Evolutionary conservation across 2,329 filamentous ascomycete species (phyloP).

Genomic region (Monascus ruber): DNA sequence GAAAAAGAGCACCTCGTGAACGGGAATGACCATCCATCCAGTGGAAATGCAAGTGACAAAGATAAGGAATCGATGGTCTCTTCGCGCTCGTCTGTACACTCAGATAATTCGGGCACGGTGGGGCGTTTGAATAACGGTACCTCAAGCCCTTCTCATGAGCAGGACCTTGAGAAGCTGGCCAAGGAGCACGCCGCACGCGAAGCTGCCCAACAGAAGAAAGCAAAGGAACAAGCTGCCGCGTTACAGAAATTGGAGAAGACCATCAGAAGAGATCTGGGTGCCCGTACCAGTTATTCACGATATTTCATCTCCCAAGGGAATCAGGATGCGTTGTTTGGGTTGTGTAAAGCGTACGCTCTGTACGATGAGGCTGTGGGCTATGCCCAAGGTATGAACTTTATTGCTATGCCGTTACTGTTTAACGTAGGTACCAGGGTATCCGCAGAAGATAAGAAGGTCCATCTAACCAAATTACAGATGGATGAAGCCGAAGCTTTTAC

Average conservation of each 20-base stretch:
- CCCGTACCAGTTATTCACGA: slow-evolving; percentile 91
- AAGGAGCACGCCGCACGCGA: slow-evolving; percentile 54
- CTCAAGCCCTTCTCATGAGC: slow-evolving; percentile 49
- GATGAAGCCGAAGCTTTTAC: slow-evolving; percentile 95
- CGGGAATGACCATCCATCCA: slow-evolving; percentile 36
- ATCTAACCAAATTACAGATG: slow-evolving; percentile 47
- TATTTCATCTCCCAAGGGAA: slow-evolving; percentile 83
- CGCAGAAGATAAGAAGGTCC: background rate
- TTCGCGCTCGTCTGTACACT: slow-evolving; percentile 75
- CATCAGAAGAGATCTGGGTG: slow-evolving; percentile 82
- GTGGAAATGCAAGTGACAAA: slow-evolving; percentile 45
- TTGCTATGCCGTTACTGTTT: slow-evolving; percentile 91
- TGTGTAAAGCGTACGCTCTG: slow-evolving; percentile 94
- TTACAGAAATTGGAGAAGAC: slow-evolving; percentile 78
- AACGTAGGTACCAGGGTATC: slow-evolving; percentile 49
- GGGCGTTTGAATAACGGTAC: slow-evolving; percentile 44
- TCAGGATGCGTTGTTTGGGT: slow-evolving; percentile 85
- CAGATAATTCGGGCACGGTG: slow-evolving; percentile 56
- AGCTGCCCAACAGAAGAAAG: slow-evolving; percentile 63
- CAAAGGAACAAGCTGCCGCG: slow-evolving; percentile 62
- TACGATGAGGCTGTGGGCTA: slow-evolving; percentile 94
- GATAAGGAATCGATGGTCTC: slow-evolving; percentile 60
- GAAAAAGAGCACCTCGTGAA: slow-evolving; percentile 52
- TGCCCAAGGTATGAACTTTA: slow-evolving; percentile 97
- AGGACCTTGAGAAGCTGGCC: slow-evolving; percentile 50